Evolutionary conservation across 1,284 basidiomycete genomes (phyloP), one percentile per base, ranked within the genome.

Genomic region (Quambalaria eucalypti): DNA sequence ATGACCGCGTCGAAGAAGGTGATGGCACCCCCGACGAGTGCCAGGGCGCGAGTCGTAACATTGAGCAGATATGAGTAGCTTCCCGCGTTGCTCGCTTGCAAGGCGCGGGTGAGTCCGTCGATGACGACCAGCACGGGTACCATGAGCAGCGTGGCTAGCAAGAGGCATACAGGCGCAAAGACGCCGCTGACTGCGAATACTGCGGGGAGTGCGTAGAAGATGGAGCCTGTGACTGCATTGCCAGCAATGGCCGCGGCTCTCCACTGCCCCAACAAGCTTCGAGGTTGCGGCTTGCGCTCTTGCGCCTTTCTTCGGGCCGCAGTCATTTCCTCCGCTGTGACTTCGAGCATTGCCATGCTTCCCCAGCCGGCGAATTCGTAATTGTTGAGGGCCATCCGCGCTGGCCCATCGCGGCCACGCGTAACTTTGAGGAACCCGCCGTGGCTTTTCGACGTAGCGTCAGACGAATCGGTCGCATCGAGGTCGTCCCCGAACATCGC

Each of bases 311-410:
- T 40, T 36, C 14, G 14, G 9, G 28, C 29, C 2, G 40, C 31
- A n/a, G 39, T n/a, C 14, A 44, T 19, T 30, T 26, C 16, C 4
- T 47, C 38, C 9, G 26, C 21, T 5, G 39, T 30, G n/a, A 68
- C 57, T 38, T 66, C 66, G 51, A 68, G 62, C 10, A 66, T 55
- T 12, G 59, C 56, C n/a, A 68, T 68, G 48, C 59, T 61, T 6
- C 66, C 66, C 66, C 66, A 68, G 16, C 66, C 66, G 4, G 66
- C 66, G 31, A 68, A 68, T n/a, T 64, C 61, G 61, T 61, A 66
- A 2, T 51, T 61, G 16, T 48, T 59, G 55, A 53, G 61, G 55
- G 33, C 26, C 19, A 57, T 57, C 61, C 62, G 61, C 26, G 60
- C 50, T 21, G 61, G 61, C 26, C 61, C 57, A n/a, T 56, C 50